A percentile compares a stretch with the other conserved stretches of the same genome.
phyloP scores from a whole-genome alignment of 805 yeast species.

The Wilhelminamyces savonicus region DNA sequence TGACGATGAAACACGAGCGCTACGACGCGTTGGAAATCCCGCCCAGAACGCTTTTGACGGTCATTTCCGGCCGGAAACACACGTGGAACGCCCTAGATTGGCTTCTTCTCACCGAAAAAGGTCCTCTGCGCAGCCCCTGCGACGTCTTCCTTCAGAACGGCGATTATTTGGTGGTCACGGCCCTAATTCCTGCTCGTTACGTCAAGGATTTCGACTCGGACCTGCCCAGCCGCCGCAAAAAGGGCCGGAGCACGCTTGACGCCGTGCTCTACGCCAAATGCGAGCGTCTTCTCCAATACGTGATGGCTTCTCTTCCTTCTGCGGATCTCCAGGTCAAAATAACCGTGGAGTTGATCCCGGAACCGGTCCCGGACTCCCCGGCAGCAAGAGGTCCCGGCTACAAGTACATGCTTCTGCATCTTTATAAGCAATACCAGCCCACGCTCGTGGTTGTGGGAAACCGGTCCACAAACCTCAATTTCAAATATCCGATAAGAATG shows the following conservation, averaged over 20 bases:
- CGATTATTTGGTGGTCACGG: conserved; percentile 32
- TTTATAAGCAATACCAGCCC: conserved; percentile 37
- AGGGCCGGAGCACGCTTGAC: conserved; percentile 7
- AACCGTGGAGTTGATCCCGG: conserved; percentile 33
- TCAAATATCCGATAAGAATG: conserved; percentile 32
- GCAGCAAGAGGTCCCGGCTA: conserved; percentile 13
- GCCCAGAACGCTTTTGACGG: conserved; percentile 28
- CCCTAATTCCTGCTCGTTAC: conserved; percentile 23
- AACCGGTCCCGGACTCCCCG: conserved; percentile 9
- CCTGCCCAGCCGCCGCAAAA: conserved; percentile 4
- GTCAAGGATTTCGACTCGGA: conserved; percentile 6
- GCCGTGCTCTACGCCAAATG: conserved; percentile 14
- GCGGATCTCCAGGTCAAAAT: conserved; percentile 23
- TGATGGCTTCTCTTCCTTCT: conserved; percentile 10
- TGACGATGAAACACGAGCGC: conserved; percentile 38
- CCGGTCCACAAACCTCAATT: conserved; percentile 34
- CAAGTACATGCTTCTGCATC: conserved; percentile 30
- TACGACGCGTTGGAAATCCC: conserved; percentile 3
- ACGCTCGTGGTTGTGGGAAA: conserved; percentile 32
- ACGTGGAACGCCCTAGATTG: conserved; percentile 40
- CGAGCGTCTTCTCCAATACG: conserved; percentile 14
- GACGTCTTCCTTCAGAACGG: conserved; percentile 34
- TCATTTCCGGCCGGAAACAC: conserved; percentile 35
- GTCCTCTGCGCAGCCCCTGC: conserved; percentile 2
- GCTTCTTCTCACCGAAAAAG: conserved; percentile 19